A percentile compares a stretch with the other conserved stretches of the same genome.
These are phyloP conservation scores for Citrus cavaleriei DNA, from an alignment of 345 rosid genomes.

Conservation along the genomic window DNA sequence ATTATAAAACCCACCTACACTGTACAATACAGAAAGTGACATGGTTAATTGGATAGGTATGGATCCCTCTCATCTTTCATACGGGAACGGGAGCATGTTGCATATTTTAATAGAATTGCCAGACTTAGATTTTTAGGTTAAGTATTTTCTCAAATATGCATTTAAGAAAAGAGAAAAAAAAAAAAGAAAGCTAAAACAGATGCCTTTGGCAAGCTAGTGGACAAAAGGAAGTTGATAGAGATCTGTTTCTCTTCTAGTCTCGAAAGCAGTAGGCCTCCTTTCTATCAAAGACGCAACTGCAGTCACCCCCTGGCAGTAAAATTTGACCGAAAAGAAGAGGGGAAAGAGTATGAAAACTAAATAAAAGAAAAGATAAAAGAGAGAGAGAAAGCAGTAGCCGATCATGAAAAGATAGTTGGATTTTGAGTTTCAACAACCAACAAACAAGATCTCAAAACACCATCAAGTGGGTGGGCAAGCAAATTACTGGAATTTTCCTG, in stretches of 20 bases:
- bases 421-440: constrained; percentile 1
- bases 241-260: neutral
- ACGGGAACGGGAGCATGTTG: too few relatives aligned
- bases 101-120: too few relatives aligned
- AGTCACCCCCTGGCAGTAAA: constrained; percentile 14
- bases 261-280: neutral
- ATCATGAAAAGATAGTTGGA: neutral
- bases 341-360: neutral
- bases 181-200: too few relatives aligned
- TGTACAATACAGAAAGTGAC: too few relatives aligned
- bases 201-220: neutral
- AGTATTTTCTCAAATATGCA: neutral
- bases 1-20: too few relatives aligned
- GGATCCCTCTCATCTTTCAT: too few relatives aligned
- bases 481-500: constrained; percentile 5
- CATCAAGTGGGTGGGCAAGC: constrained; percentile 11
- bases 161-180: neutral
- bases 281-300: neutral
- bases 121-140: neutral
- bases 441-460: too few relatives aligned
- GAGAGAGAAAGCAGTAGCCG: neutral
- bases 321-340: constrained; percentile 21
- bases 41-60: too few relatives aligned
- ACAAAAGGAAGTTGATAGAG: constrained; percentile 4
- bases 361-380: neutral